Evolutionary conservation across 768 basidiomycete genomes (phyloP).

Genomic region (Hygrophorus russula): DNA sequence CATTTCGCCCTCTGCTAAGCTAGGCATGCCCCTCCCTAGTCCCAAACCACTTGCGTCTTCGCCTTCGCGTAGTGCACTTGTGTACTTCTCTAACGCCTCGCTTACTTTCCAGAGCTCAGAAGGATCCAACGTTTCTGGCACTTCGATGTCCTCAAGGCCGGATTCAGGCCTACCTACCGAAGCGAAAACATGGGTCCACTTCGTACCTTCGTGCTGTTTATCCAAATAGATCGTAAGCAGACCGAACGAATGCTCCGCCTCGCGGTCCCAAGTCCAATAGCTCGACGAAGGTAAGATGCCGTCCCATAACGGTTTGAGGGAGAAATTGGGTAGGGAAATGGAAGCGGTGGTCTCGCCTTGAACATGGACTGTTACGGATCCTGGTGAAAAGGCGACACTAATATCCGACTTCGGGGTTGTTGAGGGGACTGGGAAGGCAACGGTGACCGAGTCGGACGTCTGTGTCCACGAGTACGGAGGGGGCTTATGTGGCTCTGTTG

Average conservation of each 20-base stretch:
- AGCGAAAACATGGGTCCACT: constrained; percentile 84
- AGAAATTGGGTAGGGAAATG: constrained; percentile 44
- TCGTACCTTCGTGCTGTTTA: constrained; percentile 72
- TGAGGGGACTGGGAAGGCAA: constrained; percentile 78
- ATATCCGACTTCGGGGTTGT: constrained; percentile 52
- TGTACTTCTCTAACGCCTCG: constrained; percentile 82
- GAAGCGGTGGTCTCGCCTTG: constrained; percentile 22
- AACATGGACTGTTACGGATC: constrained; percentile 56
- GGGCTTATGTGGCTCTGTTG: constrained; percentile 34
- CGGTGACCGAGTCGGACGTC: constrained; percentile 67
- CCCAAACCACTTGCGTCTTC: constrained; percentile 54
- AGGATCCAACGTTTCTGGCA: constrained; percentile 83
- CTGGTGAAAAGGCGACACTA: constrained; percentile 52
- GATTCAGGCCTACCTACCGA: constrained; percentile 25
- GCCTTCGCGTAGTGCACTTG: constrained; percentile 44
- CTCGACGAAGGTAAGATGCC: constrained; percentile 65
- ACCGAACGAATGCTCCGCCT: constrained; percentile 56
- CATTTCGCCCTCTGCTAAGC: constrained; percentile 78
- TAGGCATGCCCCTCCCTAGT: constrained; percentile 60
- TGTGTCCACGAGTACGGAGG: constrained; percentile 93
- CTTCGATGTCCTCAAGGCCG: constrained; percentile 44
- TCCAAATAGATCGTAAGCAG: constrained; percentile 77
- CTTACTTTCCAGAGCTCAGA: constrained; percentile 71
- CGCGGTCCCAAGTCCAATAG: constrained; percentile 88
- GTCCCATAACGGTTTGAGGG: constrained; percentile 66